These are phyloP conservation scores for Edaphochlamys debaryana DNA, from an alignment of 139 green algal species.

Conservation along the genomic window DNA sequence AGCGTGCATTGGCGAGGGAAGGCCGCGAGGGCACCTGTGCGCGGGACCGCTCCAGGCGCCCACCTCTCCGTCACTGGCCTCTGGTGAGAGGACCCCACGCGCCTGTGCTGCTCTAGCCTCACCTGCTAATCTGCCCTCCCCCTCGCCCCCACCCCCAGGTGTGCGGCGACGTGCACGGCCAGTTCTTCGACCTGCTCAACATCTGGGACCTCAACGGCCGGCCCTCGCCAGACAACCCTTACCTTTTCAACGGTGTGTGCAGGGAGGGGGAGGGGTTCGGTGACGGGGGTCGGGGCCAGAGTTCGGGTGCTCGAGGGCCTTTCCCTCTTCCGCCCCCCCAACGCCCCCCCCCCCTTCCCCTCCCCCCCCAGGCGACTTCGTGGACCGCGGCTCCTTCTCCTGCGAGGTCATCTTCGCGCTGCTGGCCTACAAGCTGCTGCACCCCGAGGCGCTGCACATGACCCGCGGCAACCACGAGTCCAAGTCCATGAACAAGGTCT, in stretches of 20 bases:
- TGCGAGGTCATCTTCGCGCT: slow-evolving; percentile 96
- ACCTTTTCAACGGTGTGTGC: slow-evolving; percentile 96
- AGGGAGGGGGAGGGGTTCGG: neutral
- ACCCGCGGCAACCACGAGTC: slow-evolving; percentile 96
- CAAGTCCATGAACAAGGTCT: slow-evolving; percentile 97
- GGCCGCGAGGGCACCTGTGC: too few species aligned
- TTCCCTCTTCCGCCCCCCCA: neutral
- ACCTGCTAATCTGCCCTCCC: neutral
- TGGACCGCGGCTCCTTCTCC: slow-evolving; percentile 94
- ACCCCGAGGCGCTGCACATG: slow-evolving; percentile 85
- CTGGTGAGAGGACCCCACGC: too few species aligned
- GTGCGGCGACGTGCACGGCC: slow-evolving; percentile 64
- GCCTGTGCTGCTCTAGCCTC: too few species aligned
- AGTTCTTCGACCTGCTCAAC: slow-evolving; percentile 97
- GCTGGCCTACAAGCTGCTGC: slow-evolving; percentile 90
- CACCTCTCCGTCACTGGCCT: too few species aligned
- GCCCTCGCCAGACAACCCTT: slow-evolving; percentile 90
- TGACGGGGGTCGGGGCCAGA: too few species aligned
- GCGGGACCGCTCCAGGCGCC: too few species aligned
- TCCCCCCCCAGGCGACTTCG: slow-evolving; percentile 87
- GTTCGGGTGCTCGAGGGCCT: too few species aligned
- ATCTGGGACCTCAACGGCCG: slow-evolving; percentile 96
- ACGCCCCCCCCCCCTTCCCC: neutral
- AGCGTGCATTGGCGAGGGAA: too few species aligned
- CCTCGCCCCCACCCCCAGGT: neutral